Percentiles rank a stretch among this genome's conserved stretches.
Conservation (phyloP, 345 rosid genomes). For the Arabidopsis thaliana region TAIR10.1 NC_003070.9:9158001-9158500, state of each 20-base stretch:
- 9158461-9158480: slow-evolving; percentile 24
- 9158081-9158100: slow-evolving; percentile 7
- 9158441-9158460: slow-evolving; percentile 24
- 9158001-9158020: slow-evolving; percentile 50
- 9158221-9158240: slow-evolving; percentile 40
- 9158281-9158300: too few species aligned
- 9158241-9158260: slow-evolving; percentile 75
- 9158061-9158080: slow-evolving; percentile 33
- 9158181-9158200: slow-evolving; percentile 96
- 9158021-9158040: slow-evolving; percentile 69
- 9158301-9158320: not conserved
- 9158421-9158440: slow-evolving; percentile 31
- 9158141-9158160: too few species aligned
- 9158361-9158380: not conserved
- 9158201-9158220: slow-evolving; percentile 84
- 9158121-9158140: not conserved
- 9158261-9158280: too few species aligned
- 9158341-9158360: not conserved
- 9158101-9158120: slow-evolving; percentile 35
- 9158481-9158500: slow-evolving; percentile 40
- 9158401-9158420: slow-evolving; percentile 26
- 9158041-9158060: slow-evolving; percentile 33
- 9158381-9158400: slow-evolving; percentile 19
- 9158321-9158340: not conserved
- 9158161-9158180: fast-evolving